A percentile compares a stretch with the other conserved stretches of the same genome.
Conservation (phyloP, 1,284 basidiomycete species). For the Exobasidium cylindrosporum region DNA sequence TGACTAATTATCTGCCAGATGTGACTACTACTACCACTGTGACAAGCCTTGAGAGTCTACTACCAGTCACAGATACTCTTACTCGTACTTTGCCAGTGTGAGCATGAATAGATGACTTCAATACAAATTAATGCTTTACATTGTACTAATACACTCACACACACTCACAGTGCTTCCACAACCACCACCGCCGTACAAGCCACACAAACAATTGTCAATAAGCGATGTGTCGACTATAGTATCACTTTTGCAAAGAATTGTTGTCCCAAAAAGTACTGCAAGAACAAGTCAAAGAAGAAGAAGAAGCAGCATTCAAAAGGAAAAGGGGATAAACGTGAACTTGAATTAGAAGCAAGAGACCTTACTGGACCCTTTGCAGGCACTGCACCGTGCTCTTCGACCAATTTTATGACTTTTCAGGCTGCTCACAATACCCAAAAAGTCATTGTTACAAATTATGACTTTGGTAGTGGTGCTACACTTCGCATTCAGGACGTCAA, state of each 20-base stretch:
- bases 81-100: neutral
- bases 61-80: neutral
- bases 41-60: neutral
- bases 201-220: slow-evolving; percentile 5
- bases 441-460: slow-evolving; percentile 1
- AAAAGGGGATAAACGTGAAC: neutral
- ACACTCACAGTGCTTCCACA: neutral
- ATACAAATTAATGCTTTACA: no score
- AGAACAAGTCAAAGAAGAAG: no score
- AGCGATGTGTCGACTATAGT: neutral
- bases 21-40: neutral
- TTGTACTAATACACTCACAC: neutral
- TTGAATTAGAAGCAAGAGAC: neutral
- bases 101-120: no score
- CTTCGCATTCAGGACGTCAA: neutral
- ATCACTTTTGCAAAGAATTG: neutral
- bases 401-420: neutral
- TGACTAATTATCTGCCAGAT: neutral
- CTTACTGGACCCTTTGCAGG: neutral
- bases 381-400: neutral
- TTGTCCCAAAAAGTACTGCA: slow-evolving; percentile 4
- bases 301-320: no score
- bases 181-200: slow-evolving; percentile 6
- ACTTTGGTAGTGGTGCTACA: neutral
- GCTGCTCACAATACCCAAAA: neutral